Evolutionary conservation across 2,329 filamentous ascomycete species (phyloP).

Genomic region (Helminthosporium solani): DNA sequence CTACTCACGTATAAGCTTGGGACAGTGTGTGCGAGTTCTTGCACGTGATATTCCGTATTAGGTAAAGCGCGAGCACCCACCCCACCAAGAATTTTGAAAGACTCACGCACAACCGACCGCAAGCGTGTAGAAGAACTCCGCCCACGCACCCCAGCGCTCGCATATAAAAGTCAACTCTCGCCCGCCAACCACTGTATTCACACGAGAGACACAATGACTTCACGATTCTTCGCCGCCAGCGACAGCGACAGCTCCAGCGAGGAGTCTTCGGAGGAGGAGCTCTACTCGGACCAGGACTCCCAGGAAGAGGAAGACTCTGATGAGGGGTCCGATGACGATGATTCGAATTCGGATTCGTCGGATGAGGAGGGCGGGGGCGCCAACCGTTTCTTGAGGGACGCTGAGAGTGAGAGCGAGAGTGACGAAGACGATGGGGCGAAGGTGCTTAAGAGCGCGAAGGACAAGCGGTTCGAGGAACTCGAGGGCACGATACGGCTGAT

Average conservation of each 20-base stretch:
- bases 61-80: conserved; percentile 3
- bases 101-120: conserved; percentile 16
- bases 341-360: conserved; percentile 58
- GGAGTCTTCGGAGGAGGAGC: conserved; percentile 90
- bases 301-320: conserved; percentile 47
- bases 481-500: conserved; percentile 87
- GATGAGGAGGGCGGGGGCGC: conserved; percentile 67
- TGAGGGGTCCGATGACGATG: conserved; percentile 56
- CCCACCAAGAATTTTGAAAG: conserved; percentile 22
- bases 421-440: conserved; percentile 84
- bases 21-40: conserved; percentile 11
- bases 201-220: conserved; percentile 46
- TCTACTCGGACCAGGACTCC: conserved; percentile 76
- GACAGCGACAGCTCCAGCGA: conserved; percentile 98
- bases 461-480: conserved; percentile 93
- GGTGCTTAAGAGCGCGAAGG: conserved; percentile 94
- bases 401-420: conserved; percentile 74
- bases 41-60: conserved; percentile 10
- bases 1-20: too few relatives aligned
- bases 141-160: conserved; percentile 3
- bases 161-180: not conserved
- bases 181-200: conserved; percentile 15
- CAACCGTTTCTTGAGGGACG: conserved; percentile 78
- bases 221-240: conserved; percentile 94
- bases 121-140: too few relatives aligned